Conservation (phyloP, 805 yeast species). For the Lipomyces lipofer region DNA sequence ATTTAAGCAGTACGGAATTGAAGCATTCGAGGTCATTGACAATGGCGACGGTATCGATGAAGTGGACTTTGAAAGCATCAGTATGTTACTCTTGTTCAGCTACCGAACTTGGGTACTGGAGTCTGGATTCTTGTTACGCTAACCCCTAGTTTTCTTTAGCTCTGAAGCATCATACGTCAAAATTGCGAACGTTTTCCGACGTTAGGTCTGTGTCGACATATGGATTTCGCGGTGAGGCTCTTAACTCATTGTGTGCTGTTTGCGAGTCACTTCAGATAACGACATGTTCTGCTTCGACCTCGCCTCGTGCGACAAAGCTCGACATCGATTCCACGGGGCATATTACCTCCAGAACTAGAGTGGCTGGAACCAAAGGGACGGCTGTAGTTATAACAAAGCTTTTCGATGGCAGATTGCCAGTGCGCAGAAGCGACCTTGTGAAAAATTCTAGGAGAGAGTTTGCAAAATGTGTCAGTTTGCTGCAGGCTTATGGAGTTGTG, state of each 20-base stretch:
- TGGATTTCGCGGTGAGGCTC: slow-evolving; percentile 77
- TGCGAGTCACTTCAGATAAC: slow-evolving; percentile 48
- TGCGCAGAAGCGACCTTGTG: slow-evolving; percentile 70
- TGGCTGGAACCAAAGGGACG: slow-evolving; percentile 70
- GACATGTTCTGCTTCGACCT: slow-evolving; percentile 46
- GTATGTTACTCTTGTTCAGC: too few relatives aligned
- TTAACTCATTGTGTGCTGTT: slow-evolving; percentile 54
- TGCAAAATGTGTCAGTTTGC: slow-evolving; percentile 58
- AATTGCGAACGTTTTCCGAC: slow-evolving; percentile 44
- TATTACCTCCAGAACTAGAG: slow-evolving; percentile 41
- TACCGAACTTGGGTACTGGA: not conserved
- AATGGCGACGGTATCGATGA: slow-evolving; percentile 69
- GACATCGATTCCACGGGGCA: slow-evolving; percentile 58
- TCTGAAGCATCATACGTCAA: slow-evolving; percentile 55
- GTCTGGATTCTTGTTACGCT: not conserved
- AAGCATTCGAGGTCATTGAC: slow-evolving; percentile 67
- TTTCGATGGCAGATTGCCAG: slow-evolving; percentile 69
- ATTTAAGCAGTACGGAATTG: slow-evolving; percentile 72
- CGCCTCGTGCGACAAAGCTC: slow-evolving; percentile 61
- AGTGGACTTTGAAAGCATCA: slow-evolving; percentile 51
- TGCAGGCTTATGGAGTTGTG: slow-evolving; percentile 71
- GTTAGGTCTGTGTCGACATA: slow-evolving; percentile 46
- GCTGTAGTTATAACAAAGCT: slow-evolving; percentile 56
- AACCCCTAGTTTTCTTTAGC: slow-evolving; percentile 33
- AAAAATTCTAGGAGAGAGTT: slow-evolving; percentile 72